Percentiles rank a stretch among this genome's conserved stretches.
These are phyloP conservation scores for Chrysoporthe deuterocubensis DNA, from an alignment of 2,329 filamentous ascomycete species.

Conservation along the genomic window DNA sequence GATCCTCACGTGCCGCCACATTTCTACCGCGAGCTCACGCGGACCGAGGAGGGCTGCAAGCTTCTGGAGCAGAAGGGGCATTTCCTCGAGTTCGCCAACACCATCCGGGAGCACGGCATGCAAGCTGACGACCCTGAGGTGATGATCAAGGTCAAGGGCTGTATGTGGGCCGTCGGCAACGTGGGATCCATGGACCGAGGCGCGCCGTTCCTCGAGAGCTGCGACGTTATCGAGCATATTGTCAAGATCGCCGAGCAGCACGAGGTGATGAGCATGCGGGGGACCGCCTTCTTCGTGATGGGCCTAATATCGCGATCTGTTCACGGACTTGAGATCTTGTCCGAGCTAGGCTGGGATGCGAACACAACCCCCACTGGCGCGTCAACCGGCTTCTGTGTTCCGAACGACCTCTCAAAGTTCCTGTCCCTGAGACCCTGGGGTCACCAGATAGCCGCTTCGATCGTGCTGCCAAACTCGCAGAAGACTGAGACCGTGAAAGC, in stretches of 20 bases:
- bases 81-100: slow-evolving; percentile 89
- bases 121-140: slow-evolving; percentile 83
- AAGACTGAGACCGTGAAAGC: slow-evolving; percentile 54
- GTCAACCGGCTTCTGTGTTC: slow-evolving; percentile 86
- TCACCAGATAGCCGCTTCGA: slow-evolving; percentile 52
- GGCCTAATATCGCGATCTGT: slow-evolving; percentile 90
- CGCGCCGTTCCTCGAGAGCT: slow-evolving; percentile 88
- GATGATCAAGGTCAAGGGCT: slow-evolving; percentile 93
- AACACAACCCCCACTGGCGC: slow-evolving; percentile 82
- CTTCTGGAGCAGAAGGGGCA: slow-evolving; percentile 91
- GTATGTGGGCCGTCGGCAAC: slow-evolving; percentile 96
- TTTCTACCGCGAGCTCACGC: slow-evolving; percentile 93
- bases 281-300: slow-evolving; percentile 95
- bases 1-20: slow-evolving; percentile 84
- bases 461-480: slow-evolving; percentile 54
- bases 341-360: slow-evolving; percentile 90
- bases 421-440: slow-evolving; percentile 72
- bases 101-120: slow-evolving; percentile 85
- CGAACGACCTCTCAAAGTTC: slow-evolving; percentile 75
- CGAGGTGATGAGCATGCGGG: slow-evolving; percentile 88
- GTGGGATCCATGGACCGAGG: slow-evolving; percentile 98
- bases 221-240: slow-evolving; percentile 85
- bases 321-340: slow-evolving; percentile 89
- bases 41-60: slow-evolving; percentile 89
- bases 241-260: slow-evolving; percentile 86